Evolutionary conservation across 331 rosid species (phyloP).

Genomic region (Spiraea crenata): DNA sequence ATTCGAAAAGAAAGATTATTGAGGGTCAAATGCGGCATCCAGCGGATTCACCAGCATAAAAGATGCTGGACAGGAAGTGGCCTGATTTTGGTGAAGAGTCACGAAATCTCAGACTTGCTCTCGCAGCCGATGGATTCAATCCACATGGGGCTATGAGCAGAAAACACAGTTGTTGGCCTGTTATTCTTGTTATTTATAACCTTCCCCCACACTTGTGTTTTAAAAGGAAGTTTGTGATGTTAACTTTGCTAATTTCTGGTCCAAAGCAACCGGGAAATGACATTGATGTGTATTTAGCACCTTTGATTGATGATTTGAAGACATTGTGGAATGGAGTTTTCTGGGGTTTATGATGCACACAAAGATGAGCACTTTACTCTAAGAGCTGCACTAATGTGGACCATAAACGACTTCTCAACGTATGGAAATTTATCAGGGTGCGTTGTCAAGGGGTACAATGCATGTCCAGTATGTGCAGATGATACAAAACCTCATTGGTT

Average conservation of each 20-base stretch:
- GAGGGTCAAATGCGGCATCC: not conserved
- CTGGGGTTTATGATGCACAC: not conserved
- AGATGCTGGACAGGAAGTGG: not conserved
- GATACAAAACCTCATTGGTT: not conserved
- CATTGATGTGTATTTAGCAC: not conserved
- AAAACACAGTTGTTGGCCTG: no score
- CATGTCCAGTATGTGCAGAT: not conserved
- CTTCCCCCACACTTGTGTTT: no score
- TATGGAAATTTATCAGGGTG: not conserved
- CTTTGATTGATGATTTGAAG: not conserved
- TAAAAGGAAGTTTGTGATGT: no score
- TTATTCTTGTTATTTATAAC: no score
- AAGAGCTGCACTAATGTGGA: not conserved
- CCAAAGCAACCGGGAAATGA: conserved; percentile 4
- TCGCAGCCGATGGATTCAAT: not conserved
- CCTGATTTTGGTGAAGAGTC: not conserved
- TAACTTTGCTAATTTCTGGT: not conserved
- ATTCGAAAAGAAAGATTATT: not conserved
- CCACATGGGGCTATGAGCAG: no score
- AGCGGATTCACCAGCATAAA: not conserved
- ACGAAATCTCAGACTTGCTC: not conserved
- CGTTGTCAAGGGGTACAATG: not conserved
- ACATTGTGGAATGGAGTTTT: not conserved
- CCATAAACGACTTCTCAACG: not conserved
- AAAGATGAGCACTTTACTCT: not conserved